phyloP scores from a whole-genome alignment of 2,329 filamentous ascomycete genomes.

The Davidsoniella eucalypti region DNA sequence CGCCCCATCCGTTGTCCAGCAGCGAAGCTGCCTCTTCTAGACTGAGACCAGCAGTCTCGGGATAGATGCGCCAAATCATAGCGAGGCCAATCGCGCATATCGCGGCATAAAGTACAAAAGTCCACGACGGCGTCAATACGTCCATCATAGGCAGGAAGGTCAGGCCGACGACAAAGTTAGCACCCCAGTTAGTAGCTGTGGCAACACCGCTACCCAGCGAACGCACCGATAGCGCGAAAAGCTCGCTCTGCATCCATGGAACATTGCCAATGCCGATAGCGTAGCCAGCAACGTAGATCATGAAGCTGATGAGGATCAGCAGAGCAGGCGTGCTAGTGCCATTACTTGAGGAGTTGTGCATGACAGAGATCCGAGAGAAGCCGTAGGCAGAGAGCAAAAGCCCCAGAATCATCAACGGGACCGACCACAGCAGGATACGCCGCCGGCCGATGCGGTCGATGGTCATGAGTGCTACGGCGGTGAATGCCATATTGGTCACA shows the following conservation, averaged over 20 bases:
- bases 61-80: constrained; percentile 59
- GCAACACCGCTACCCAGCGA: constrained; percentile 55
- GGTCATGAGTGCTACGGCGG: constrained; percentile 53
- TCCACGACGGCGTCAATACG: constrained; percentile 51
- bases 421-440: constrained; percentile 62
- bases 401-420: constrained; percentile 68
- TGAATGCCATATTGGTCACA: constrained; percentile 68
- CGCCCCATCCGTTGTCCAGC: constrained; percentile 58
- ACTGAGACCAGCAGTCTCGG: constrained; percentile 67
- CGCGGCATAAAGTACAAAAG: constrained; percentile 63
- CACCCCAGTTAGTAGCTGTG: constrained; percentile 72
- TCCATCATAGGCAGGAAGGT: constrained; percentile 86
- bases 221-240: constrained; percentile 65
- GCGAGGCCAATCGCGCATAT: constrained; percentile 55
- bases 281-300: constrained; percentile 71
- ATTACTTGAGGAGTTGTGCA: constrained; percentile 10
- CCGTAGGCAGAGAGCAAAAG: constrained; percentile 55
- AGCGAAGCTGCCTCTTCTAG: constrained; percentile 65
- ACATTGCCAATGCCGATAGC: constrained; percentile 81
- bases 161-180: constrained; percentile 72
- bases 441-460: constrained; percentile 70
- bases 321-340: constrained; percentile 23
- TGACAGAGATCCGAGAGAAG: constrained; percentile 48
- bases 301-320: constrained; percentile 57
- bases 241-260: constrained; percentile 89